Conservation (phyloP, 257 asterid species). For the Euphrasia confusa region DNA sequence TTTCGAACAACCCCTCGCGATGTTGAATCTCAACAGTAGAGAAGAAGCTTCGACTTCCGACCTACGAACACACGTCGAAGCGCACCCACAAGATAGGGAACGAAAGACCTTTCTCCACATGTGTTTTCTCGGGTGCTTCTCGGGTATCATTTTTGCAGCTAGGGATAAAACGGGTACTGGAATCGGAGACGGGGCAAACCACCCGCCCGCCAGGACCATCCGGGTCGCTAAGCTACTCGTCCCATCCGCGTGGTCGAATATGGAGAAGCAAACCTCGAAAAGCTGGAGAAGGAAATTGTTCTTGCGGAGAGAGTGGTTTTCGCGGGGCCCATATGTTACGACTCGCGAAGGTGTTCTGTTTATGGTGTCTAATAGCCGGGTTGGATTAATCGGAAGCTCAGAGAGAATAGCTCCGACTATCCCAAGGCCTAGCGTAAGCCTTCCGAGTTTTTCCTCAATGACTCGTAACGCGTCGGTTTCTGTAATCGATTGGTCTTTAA, state of each 20-base stretch:
- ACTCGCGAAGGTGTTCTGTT: slow-evolving; percentile 73
- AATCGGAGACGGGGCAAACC: slow-evolving; percentile 85
- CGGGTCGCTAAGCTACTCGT: slow-evolving; percentile 84
- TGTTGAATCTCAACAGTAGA: slow-evolving; percentile 48
- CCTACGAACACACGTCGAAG: slow-evolving; percentile 58
- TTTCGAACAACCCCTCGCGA: slow-evolving; percentile 48
- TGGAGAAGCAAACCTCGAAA: slow-evolving; percentile 91
- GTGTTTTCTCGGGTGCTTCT: slow-evolving; percentile 51
- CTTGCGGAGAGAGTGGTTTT: slow-evolving; percentile 54
- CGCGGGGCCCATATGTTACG: slow-evolving; percentile 51
- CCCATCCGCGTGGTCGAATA: slow-evolving; percentile 93
- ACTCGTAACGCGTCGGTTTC: slow-evolving; percentile 76
- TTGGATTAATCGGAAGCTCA: slow-evolving; percentile 91
- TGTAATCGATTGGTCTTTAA: slow-evolving; percentile 56
- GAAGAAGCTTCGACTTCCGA: slow-evolving; percentile 74
- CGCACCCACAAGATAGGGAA: slow-evolving; percentile 61
- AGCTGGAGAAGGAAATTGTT: slow-evolving; percentile 80
- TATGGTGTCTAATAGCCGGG: slow-evolving; percentile 79
- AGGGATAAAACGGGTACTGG: slow-evolving; percentile 55
- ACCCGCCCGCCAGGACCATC: slow-evolving; percentile 86
- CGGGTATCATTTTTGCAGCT: slow-evolving; percentile 77
- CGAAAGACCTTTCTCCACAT: slow-evolving; percentile 57
- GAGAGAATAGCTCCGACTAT: slow-evolving; percentile 81
- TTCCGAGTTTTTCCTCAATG: slow-evolving; percentile 88
- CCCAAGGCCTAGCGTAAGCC: slow-evolving; percentile 84